A percentile compares a stretch with the other conserved stretches of the same genome.
These are phyloP conservation scores for Stylosanthes scabra DNA, from an alignment of 331 rosid genomes.

Conservation along the genomic window DNA sequence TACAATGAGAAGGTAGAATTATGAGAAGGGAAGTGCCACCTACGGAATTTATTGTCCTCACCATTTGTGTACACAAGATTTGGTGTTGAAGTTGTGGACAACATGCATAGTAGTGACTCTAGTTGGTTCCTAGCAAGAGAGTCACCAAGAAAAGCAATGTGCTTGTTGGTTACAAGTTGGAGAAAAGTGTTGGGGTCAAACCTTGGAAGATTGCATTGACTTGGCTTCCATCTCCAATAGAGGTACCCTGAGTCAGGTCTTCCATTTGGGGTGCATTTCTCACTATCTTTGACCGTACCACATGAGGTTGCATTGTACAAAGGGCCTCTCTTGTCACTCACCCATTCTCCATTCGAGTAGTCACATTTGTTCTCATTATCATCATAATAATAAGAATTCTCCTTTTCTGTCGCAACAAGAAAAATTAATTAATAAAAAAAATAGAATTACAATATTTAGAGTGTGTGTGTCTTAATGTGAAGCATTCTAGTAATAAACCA, in stretches of 20 bases:
- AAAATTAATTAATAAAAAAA: no score
- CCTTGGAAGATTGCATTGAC: conserved; percentile 64
- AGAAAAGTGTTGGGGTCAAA: conserved; percentile 73
- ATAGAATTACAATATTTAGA: no score
- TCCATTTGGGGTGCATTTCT: conserved; percentile 80
- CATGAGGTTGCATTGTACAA: conserved; percentile 82
- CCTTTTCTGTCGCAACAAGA: no score
- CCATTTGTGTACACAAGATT: conserved; percentile 54
- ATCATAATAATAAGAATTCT: no score
- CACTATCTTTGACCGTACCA: conserved; percentile 63
- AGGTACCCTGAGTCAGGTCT: conserved; percentile 64
- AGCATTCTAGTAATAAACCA: no score
- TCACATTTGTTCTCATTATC: no score
- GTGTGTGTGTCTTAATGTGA: no score
- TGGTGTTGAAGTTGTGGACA: conserved; percentile 59
- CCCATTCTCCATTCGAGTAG: conserved; percentile 74
- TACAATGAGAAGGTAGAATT: conserved; percentile 62
- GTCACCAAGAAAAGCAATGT: conserved; percentile 80
- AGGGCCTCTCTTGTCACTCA: conserved; percentile 55
- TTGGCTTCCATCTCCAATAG: conserved; percentile 81
- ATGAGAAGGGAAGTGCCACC: conserved; percentile 63
- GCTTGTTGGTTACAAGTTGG: conserved; percentile 53
- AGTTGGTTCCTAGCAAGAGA: conserved; percentile 90
- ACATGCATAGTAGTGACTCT: conserved; percentile 79
- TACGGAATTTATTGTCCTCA: conserved; percentile 58